Conservation (phyloP, 139 green algal species). For the Axilococcus clingmanii region DNA sequence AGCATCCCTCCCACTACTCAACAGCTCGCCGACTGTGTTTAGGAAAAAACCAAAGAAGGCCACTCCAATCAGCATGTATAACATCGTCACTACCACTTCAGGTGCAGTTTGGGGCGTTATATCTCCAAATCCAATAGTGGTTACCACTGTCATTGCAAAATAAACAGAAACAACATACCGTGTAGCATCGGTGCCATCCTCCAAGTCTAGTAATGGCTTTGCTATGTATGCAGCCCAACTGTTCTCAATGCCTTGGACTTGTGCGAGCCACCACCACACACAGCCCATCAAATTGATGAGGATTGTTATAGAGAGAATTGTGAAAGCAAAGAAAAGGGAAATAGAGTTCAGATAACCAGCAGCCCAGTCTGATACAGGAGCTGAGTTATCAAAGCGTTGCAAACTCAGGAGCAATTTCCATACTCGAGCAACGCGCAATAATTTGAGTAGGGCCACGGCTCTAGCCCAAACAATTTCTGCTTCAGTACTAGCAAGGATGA, state of each 20-base stretch:
- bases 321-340: not conserved
- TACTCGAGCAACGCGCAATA: not conserved
- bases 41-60: conserved; percentile 27
- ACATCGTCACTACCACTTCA: not conserved
- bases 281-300: conserved; percentile 18
- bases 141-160: conserved; percentile 10
- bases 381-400: not conserved
- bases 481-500: not conserved
- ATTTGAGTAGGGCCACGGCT: too few relatives aligned
- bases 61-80: not conserved
- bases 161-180: conserved; percentile 18
- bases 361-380: not conserved
- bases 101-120: not conserved
- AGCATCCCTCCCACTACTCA: not conserved
- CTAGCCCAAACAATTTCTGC: too few relatives aligned
- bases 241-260: conserved; percentile 8
- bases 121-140: conserved; percentile 20
- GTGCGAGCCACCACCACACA: conserved; percentile 17
- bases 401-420: not conserved
- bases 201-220: conserved; percentile 5
- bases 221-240: conserved; percentile 7
- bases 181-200: not conserved
- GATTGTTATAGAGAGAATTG: conserved; percentile 8
- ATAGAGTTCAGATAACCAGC: conserved; percentile 1
- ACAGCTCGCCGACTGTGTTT: too few relatives aligned